Percentiles rank a stretch among this genome's conserved stretches.
These are phyloP conservation scores for Colletotrichum euphorbiae DNA, from an alignment of 2,329 filamentous ascomycete genomes.

Conservation along the genomic window DNA sequence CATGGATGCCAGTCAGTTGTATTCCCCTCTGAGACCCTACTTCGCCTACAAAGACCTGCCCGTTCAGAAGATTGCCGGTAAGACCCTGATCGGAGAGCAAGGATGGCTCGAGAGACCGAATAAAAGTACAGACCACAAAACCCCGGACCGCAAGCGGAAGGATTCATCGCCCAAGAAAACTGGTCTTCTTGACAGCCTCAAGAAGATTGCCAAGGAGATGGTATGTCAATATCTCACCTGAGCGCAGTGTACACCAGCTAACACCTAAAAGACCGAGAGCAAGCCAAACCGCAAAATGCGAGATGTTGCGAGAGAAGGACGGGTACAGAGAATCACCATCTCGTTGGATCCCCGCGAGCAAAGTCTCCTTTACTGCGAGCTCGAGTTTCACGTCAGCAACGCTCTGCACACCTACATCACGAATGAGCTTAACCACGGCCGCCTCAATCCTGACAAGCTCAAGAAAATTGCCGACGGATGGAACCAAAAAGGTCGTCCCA, in stretches of 20 bases:
- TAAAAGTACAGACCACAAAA: slow-evolving; percentile 40
- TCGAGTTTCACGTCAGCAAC: slow-evolving; percentile 66
- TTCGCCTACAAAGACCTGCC: slow-evolving; percentile 55
- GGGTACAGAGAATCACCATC: slow-evolving; percentile 54
- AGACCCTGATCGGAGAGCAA: slow-evolving; percentile 65
- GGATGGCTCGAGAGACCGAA: slow-evolving; percentile 67
- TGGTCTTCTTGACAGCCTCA: slow-evolving; percentile 59
- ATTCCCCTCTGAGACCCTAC: slow-evolving; percentile 58
- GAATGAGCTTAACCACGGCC: slow-evolving; percentile 65
- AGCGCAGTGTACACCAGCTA: not conserved
- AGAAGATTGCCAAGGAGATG: slow-evolving; percentile 66
- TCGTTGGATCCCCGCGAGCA: slow-evolving; percentile 68
- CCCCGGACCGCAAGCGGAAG: slow-evolving; percentile 39
- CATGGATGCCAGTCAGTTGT: slow-evolving; percentile 45
- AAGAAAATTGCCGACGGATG: slow-evolving; percentile 64
- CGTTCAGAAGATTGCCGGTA: slow-evolving; percentile 55
- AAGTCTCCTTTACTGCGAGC: slow-evolving; percentile 68
- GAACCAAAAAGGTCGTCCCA: slow-evolving; percentile 64
- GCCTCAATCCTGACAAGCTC: slow-evolving; percentile 62
- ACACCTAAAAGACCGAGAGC: slow-evolving; percentile 50
- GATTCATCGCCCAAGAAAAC: slow-evolving; percentile 49
- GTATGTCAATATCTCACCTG: slow-evolving; percentile 49
- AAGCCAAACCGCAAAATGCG: slow-evolving; percentile 50
- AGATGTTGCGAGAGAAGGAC: slow-evolving; percentile 44
- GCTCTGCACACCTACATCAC: slow-evolving; percentile 65